Conservation (phyloP, 768 basidiomycete genomes). For the Trametes maxima region DNA sequence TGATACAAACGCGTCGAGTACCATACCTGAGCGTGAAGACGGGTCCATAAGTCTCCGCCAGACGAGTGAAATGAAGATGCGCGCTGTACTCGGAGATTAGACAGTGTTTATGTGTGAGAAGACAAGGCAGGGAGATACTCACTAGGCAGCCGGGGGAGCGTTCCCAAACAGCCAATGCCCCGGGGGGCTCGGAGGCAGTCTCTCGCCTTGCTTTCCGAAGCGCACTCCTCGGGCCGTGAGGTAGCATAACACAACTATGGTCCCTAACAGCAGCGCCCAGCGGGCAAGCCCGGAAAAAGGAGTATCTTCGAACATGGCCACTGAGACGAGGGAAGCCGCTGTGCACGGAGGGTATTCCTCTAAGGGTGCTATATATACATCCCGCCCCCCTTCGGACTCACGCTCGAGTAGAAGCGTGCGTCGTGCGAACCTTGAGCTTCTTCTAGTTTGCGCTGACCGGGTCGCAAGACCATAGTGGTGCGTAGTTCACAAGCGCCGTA, state of each 20-base stretch:
- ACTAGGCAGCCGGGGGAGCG: conserved; percentile 15
- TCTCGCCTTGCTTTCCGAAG: background rate
- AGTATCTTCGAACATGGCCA: too few relatives aligned
- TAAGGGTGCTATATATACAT: too few relatives aligned
- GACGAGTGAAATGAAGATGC: conserved; percentile 42
- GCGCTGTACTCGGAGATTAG: background rate
- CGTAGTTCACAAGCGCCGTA: too few relatives aligned
- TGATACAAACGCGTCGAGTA: conserved; percentile 43
- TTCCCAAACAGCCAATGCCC: conserved; percentile 27
- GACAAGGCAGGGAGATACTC: background rate
- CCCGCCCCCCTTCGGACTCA: too few relatives aligned
- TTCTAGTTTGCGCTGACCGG: too few relatives aligned
- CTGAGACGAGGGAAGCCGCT: too few relatives aligned
- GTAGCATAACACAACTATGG: background rate
- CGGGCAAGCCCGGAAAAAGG: too few relatives aligned
- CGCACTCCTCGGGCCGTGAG: background rate
- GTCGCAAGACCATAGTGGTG: too few relatives aligned
- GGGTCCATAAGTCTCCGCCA: conserved; percentile 63
- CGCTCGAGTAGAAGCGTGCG: too few relatives aligned
- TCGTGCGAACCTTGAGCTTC: too few relatives aligned
- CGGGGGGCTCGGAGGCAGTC: conserved; percentile 25
- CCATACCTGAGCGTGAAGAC: conserved; percentile 61
- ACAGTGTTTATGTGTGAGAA: background rate
- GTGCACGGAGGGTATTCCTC: too few relatives aligned
- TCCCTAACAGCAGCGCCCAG: background rate